A percentile compares a stretch with the other conserved stretches of the same genome.
These are phyloP conservation scores for Leptodontidium sp. DNA, from an alignment of 2,329 filamentous ascomycete genomes.

Conservation along the genomic window DNA sequence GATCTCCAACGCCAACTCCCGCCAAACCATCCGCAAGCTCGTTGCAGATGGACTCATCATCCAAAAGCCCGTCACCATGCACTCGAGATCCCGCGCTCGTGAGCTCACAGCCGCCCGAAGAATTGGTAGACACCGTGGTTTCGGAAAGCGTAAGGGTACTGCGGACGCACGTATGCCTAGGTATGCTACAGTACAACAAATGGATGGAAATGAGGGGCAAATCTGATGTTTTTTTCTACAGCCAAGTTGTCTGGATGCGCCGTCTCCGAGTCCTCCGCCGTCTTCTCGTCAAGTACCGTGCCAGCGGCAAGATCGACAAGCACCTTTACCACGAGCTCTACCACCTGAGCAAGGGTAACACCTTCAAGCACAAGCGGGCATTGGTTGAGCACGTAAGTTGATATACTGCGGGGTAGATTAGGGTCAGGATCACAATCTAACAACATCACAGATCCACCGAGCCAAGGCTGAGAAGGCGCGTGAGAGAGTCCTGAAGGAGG, in stretches of 20 bases:
- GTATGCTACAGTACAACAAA: conserved; percentile 62
- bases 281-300: conserved; percentile 99
- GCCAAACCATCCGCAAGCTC: conserved; percentile 99
- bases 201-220: conserved; percentile 37
- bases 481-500: conserved; percentile 95
- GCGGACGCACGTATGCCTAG: conserved; percentile 98
- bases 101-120: conserved; percentile 94
- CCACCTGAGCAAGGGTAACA: conserved; percentile 99
- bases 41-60: conserved; percentile 99
- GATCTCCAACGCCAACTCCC: conserved; percentile 99
- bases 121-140: conserved; percentile 97
- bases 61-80: conserved; percentile 99
- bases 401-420: neutral
- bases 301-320: conserved; percentile 99
- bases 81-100: conserved; percentile 96
- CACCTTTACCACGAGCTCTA: conserved; percentile 99
- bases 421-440: conserved; percentile 32
- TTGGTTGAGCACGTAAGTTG: conserved; percentile 98
- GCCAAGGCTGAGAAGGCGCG: conserved; percentile 99
- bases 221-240: conserved; percentile 54
- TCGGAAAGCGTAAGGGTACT: conserved; percentile 99
- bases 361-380: conserved; percentile 99
- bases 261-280: conserved; percentile 98
- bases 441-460: conserved; percentile 84
- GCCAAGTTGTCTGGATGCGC: conserved; percentile 99